A percentile compares a stretch with the other conserved stretches of the same genome.
These are phyloP conservation scores for Phytophthora macrochlamydospora DNA, from an alignment of 352 stramenopile species.

Conservation along the genomic window DNA sequence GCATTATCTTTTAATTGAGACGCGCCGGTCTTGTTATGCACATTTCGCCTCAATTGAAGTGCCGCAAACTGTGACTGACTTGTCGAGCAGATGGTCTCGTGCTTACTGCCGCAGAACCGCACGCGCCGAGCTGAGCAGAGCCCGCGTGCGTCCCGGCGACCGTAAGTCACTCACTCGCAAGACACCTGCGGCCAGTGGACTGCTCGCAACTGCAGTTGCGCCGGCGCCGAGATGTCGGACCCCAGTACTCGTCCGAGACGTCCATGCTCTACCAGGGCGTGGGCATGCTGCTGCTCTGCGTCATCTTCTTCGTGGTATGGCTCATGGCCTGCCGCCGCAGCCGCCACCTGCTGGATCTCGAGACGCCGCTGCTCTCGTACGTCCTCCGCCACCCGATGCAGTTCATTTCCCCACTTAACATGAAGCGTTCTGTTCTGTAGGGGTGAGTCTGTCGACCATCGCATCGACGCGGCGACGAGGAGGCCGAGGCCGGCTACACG, in stretches of 20 bases:
- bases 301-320: conserved; percentile 63
- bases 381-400: background rate
- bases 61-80: background rate
- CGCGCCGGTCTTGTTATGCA: background rate
- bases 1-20: background rate
- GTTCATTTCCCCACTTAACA: too few species aligned
- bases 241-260: conserved; percentile 27
- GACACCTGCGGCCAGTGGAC: background rate
- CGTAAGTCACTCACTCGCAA: background rate
- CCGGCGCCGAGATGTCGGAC: conserved; percentile 5
- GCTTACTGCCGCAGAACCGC: background rate
- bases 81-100: background rate
- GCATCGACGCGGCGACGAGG: conserved; percentile 66
- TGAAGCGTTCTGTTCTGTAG: background rate
- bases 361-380: conserved; percentile 55
- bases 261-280: conserved; percentile 66
- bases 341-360: conserved; percentile 47
- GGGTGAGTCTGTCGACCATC: conserved; percentile 60
- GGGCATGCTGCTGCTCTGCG: conserved; percentile 55
- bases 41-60: background rate
- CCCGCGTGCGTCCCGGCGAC: background rate
- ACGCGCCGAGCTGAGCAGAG: background rate
- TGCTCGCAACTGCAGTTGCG: background rate
- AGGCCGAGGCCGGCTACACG: conserved; percentile 59
- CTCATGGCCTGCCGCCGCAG: conserved; percentile 51